Conservation (phyloP, 2,329 filamentous ascomycete species). For the Colletotrichum brevisporum region DNA sequence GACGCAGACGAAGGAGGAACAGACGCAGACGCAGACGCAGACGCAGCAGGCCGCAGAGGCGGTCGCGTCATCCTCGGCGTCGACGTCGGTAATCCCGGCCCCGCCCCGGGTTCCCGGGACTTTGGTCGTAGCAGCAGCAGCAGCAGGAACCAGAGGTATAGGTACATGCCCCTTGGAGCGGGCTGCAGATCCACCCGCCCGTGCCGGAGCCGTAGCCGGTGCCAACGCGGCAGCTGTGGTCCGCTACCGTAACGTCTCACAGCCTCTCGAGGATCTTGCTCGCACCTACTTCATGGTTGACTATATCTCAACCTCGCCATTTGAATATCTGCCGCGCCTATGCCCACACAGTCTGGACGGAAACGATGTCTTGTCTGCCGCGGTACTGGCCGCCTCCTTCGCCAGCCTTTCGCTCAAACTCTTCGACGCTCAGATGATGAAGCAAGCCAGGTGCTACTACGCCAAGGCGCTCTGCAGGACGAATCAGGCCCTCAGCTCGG, state of each 20-base stretch:
- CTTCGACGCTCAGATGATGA: constrained; percentile 37
- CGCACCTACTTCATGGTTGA: constrained; percentile 45
- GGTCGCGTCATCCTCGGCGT: background rate
- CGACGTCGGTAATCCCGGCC: constrained; percentile 1
- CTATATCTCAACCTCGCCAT: constrained; percentile 46
- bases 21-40: background rate
- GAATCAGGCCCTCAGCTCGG: constrained; percentile 39
- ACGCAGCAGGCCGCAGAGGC: background rate
- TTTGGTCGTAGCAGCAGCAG: background rate
- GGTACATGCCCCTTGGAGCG: background rate
- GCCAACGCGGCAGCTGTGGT: background rate
- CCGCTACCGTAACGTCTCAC: constrained; percentile 28
- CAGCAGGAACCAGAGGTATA: too few species aligned
- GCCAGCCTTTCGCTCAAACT: constrained; percentile 44
- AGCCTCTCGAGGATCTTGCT: constrained; percentile 36
- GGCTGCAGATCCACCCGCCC: constrained; percentile 10
- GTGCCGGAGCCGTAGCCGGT: background rate
- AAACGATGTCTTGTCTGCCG: constrained; percentile 43
- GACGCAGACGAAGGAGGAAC: background rate
- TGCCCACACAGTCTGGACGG: constrained; percentile 25
- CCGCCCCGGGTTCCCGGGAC: constrained; percentile 3
- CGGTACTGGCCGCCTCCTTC: constrained; percentile 44
- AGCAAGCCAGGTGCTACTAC: constrained; percentile 43
- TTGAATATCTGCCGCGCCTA: constrained; percentile 45
- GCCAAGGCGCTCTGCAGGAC: constrained; percentile 39